Base-by-base conservation (phyloP, 805 yeast genomes). In the Barnettozyma siamensis region DNA sequence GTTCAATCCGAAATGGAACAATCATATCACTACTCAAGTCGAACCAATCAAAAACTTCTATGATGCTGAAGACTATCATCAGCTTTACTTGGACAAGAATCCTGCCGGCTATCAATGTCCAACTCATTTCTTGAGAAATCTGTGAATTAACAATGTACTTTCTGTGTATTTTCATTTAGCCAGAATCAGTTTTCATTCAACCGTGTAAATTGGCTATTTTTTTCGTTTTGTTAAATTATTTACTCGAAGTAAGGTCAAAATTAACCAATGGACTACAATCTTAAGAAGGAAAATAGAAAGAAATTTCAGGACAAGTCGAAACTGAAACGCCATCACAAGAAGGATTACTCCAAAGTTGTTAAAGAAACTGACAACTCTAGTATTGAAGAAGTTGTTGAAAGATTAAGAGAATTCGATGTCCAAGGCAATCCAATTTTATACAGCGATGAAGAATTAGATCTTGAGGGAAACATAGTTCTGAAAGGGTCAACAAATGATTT, bases 31-130 rank as follows among this genome's bases (percentile, higher is more conserved):
- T 35, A 88, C 98, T 1, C 65, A 64, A 34, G 75, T 89, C 38
- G 83, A 77, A 55, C 83, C 85, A 8, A 72, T 88, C 34, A 59
- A 67, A 38, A 70, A 69, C 44, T 93, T 86, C 72, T 83, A 80
- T 68, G 96, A 89, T 58, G 98, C 97, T n/a, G 99, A 91, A 63
- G 89, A 80, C 29, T 91, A 89, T 60, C 99, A 91, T 61, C 98
- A 91, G 60, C 57, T 72, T 46, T 91, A 93, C 60, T 69, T 91
- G 53, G 72, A 73, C 42, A 80, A 77, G 55, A 88, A 91, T 59
- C 95, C 96, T 3, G 63, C 66, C 5, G 97, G 97, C 5, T 88
- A 89, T 61, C 86, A 84, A 44, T 91, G 98, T 60, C 91, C 96
- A 17, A 79, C 91, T 4, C 98, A 91, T 58, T 88, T 73, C 51